These are phyloP conservation scores for Berkeleyomyces basicola DNA, from an alignment of 2,329 filamentous ascomycete genomes.

Conservation along the genomic window DNA sequence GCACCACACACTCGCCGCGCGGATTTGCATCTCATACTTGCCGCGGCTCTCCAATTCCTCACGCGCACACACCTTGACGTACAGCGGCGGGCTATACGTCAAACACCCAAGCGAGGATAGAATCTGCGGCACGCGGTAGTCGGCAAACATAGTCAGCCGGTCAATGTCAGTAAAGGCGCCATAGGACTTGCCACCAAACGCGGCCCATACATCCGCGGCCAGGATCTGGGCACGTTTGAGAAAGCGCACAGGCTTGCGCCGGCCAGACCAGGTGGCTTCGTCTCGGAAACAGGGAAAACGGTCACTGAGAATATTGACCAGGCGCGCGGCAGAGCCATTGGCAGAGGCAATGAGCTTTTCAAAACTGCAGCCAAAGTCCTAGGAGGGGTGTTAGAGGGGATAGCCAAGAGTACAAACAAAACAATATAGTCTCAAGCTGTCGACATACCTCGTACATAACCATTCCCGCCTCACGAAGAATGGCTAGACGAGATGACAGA, in stretches of 20 bases:
- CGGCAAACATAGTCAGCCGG: constrained; percentile 95
- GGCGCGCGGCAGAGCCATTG: constrained; percentile 58
- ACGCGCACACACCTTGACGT: constrained; percentile 48
- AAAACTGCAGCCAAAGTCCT: constrained; percentile 65
- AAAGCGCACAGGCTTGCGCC: constrained; percentile 53
- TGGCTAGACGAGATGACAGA: constrained; percentile 57
- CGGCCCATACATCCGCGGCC: constrained; percentile 92
- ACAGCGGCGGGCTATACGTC: constrained; percentile 65
- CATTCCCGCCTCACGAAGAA: constrained; percentile 66
- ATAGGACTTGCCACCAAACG: constrained; percentile 65
- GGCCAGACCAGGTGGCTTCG: constrained; percentile 56
- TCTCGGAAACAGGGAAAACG: constrained; percentile 81
- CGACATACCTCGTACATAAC: constrained; percentile 55
- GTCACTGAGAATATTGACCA: constrained; percentile 72
- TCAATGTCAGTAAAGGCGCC: constrained; percentile 81
- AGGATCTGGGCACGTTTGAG: constrained; percentile 93
- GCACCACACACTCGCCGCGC: constrained; percentile 89
- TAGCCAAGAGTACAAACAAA: not conserved
- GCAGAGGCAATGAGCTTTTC: constrained; percentile 57
- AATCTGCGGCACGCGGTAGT: constrained; percentile 93
- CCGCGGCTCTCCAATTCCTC: constrained; percentile 54
- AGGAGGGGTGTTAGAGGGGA: constrained; percentile 12
- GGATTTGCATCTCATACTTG: constrained; percentile 70
- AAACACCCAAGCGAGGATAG: constrained; percentile 69
- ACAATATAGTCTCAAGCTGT: not conserved